Evolutionary conservation across 73 alveolate species (phyloP), one percentile per base, ranked within the genome.

Genomic region (Paramecium pentaurelia): DNA sequence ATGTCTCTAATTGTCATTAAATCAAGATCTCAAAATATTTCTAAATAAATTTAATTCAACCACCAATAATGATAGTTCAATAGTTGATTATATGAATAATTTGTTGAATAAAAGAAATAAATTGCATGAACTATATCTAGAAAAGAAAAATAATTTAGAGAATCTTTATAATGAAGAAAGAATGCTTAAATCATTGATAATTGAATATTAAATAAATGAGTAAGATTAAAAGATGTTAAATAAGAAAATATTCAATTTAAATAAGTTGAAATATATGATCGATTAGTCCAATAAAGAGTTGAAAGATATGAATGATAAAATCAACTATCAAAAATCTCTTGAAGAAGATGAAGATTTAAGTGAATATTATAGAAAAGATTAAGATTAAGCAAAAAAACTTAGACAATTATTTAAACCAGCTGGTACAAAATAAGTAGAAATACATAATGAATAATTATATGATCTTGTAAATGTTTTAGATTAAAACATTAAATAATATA

Each of bases 331-430:
- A 34, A 64, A 32, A 34, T 12, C 25, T 0, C 45, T 12, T 32
- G 84, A 4, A 32, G 51, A 64, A 32, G 84, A 64, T 28, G 84
- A 64, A 64, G 84, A 64, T 12, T 64, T 64, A 64, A 64, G 51
- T 34, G 47, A 64, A 64, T 64, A 64, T 34, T 64, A 64, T 64
- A 28, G 11, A 32, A 32, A 32, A 6, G 84, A 64, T 64, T 32
- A 64, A 64, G 30, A 64, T 32, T 32, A 64, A 27, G 84, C 84
- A 2, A 64, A 27, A 28, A 64, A 32, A 6, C 28, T 64, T 8
- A 34, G 84, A 27, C 3, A 64, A 64, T 16, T 64, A 64, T 64
- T 64, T 64, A 64, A 64, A 64, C 84, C 84, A 64, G 84, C 84
- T 6, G 8, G 47, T 32, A 64, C 51, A 64, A 64, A 32, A 34